Conservation (phyloP, 2,329 filamentous ascomycete species). For the Balansia obtecta region DNA sequence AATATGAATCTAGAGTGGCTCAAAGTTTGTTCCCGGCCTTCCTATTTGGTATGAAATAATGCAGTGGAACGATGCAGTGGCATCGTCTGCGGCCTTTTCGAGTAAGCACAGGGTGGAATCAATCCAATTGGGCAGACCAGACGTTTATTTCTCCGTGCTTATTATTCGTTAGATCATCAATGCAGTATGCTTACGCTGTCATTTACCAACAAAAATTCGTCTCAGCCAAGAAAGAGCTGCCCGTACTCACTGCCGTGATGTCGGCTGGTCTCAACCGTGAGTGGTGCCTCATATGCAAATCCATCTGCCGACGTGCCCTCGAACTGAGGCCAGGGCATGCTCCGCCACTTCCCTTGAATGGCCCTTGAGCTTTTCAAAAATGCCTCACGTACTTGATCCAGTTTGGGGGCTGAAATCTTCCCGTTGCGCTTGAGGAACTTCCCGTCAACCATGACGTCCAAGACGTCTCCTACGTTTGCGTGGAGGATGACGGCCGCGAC, state of each 20-base stretch:
- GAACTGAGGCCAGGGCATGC: not conserved
- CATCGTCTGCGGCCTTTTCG: too few relatives aligned
- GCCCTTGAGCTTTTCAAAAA: not conserved
- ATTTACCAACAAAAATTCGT: not conserved
- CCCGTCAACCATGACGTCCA: constrained; percentile 37
- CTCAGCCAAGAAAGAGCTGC: not conserved
- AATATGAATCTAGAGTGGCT: too few relatives aligned
- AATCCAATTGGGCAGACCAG: too few relatives aligned
- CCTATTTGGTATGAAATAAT: too few relatives aligned
- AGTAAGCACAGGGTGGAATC: too few relatives aligned
- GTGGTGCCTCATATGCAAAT: not conserved
- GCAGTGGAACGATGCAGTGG: too few relatives aligned
- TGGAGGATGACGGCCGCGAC: constrained; percentile 45
- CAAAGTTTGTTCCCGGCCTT: too few relatives aligned
- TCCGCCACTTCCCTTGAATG: not conserved
- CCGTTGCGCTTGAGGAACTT: constrained; percentile 24
- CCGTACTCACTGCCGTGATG: not conserved
- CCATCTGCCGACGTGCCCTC: not conserved
- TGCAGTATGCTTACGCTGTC: too few relatives aligned
- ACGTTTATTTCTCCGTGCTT: too few relatives aligned
- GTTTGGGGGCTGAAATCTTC: constrained; percentile 1
- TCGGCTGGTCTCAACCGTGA: not conserved
- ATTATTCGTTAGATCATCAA: too few relatives aligned
- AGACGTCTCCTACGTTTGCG: constrained; percentile 37
- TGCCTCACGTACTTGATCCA: not conserved